Evolutionary conservation across 2,329 filamentous ascomycete species (phyloP).

Genomic region (Alternaria metachromatica): DNA sequence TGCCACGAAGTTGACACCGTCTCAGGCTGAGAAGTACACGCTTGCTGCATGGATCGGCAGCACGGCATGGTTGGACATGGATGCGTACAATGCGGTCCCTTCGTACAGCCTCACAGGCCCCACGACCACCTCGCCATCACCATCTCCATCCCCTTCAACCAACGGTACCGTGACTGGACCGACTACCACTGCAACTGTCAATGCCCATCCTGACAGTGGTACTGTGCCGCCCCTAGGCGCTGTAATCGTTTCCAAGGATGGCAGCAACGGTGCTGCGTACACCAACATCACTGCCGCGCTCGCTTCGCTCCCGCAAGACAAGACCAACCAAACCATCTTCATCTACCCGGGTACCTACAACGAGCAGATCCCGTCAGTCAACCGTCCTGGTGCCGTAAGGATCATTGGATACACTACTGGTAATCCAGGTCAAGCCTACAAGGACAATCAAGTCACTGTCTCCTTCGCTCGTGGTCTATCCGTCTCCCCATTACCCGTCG

Average conservation of each 20-base stretch:
- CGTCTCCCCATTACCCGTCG: slow-evolving; percentile 47
- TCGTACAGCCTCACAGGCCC: slow-evolving; percentile 24
- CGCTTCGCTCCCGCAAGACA: slow-evolving; percentile 45
- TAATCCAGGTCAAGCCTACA: slow-evolving; percentile 49
- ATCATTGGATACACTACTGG: slow-evolving; percentile 66
- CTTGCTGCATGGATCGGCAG: slow-evolving; percentile 50
- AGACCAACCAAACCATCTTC: slow-evolving; percentile 63
- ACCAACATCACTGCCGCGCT: slow-evolving; percentile 47
- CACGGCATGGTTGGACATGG: slow-evolving; percentile 53
- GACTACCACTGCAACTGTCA: slow-evolving; percentile 38
- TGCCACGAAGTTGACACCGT: slow-evolving; percentile 45
- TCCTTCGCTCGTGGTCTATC: slow-evolving; percentile 48
- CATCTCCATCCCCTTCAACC: slow-evolving; percentile 3
- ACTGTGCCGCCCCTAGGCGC: slow-evolving; percentile 51
- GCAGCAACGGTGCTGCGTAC: slow-evolving; percentile 38
- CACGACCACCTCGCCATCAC: slow-evolving; percentile 11
- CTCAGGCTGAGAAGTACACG: slow-evolving; percentile 46
- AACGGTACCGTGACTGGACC: slow-evolving; percentile 19
- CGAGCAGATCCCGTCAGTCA: slow-evolving; percentile 62
- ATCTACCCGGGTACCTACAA: slow-evolving; percentile 64
- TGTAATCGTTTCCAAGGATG: slow-evolving; percentile 51
- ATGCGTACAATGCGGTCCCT: slow-evolving; percentile 49
- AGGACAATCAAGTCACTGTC: slow-evolving; percentile 63
- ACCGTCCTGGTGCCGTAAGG: slow-evolving; percentile 57
- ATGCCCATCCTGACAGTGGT: slow-evolving; percentile 52